phyloP scores from a whole-genome alignment of 352 stramenopile genomes.

The Globisporangium lucens region DNA sequence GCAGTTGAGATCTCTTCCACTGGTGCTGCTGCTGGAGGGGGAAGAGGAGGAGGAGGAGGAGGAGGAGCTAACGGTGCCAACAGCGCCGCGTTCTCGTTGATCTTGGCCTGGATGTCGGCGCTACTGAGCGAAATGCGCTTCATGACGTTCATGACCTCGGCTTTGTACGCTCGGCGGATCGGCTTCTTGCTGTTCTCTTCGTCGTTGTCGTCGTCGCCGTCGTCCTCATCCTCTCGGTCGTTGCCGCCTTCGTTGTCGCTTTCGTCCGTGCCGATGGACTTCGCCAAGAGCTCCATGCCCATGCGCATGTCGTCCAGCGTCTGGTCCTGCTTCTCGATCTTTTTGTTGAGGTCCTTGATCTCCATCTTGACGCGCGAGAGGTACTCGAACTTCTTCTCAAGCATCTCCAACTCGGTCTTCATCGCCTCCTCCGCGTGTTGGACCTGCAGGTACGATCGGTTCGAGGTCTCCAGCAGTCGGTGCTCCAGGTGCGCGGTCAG shows the following conservation, averaged over 20 bases:
- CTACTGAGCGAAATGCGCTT: conserved; percentile 15
- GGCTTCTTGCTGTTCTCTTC: background rate
- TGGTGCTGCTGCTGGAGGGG: background rate
- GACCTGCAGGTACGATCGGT: conserved; percentile 22
- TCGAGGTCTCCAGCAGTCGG: conserved; percentile 28
- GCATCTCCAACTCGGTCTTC: conserved; percentile 42
- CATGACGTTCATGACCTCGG: conserved; percentile 14
- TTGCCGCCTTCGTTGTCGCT: conserved; percentile 33
- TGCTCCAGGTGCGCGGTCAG: conserved; percentile 27
- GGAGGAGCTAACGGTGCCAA: background rate
- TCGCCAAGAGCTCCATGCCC: conserved; percentile 54
- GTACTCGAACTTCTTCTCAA: conserved; percentile 75
- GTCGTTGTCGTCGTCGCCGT: conserved; percentile 22
- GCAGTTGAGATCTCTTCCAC: background rate
- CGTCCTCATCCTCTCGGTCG: too few species aligned
- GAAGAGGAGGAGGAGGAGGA: background rate
- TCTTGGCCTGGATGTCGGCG: conserved; percentile 17
- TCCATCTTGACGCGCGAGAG: conserved; percentile 70
- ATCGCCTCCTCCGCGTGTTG: conserved; percentile 47
- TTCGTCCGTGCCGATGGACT: conserved; percentile 63
- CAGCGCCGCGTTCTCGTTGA: conserved; percentile 10
- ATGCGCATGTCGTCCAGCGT: conserved; percentile 57
- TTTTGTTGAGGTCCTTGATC: conserved; percentile 58
- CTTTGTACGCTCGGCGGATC: background rate
- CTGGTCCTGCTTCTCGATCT: conserved; percentile 60